Conservation (phyloP, 148 eudicot genomes). For the Rhododendron molle region DNA sequence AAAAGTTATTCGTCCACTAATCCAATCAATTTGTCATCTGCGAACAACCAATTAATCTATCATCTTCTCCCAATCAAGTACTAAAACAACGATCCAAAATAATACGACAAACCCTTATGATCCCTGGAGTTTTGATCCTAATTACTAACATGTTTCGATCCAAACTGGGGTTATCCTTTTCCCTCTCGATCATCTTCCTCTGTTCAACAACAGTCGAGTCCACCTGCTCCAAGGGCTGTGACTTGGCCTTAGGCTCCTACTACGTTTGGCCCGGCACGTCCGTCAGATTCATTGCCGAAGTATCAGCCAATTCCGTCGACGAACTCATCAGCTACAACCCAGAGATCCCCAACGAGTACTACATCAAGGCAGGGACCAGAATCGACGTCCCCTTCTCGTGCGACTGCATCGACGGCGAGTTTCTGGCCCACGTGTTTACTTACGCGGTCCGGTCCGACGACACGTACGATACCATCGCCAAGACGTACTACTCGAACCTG, state of each 20-base stretch:
- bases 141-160: not conserved
- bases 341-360: slow-evolving; percentile 21
- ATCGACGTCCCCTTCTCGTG: slow-evolving; percentile 54
- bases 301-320: not conserved
- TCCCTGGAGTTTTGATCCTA: not conserved
- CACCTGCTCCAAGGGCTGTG: slow-evolving; percentile 47
- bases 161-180: not conserved
- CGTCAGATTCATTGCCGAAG: slow-evolving; percentile 21
- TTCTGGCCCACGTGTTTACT: slow-evolving; percentile 43
- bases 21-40: too few relatives aligned
- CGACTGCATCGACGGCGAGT: slow-evolving; percentile 38
- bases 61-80: too few relatives aligned
- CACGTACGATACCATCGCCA: slow-evolving; percentile 40
- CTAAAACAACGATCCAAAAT: too few relatives aligned
- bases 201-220: slow-evolving; percentile 19
- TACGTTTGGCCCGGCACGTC: slow-evolving; percentile 21
- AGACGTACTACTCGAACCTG: slow-evolving; percentile 39
- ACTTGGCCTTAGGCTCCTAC: slow-evolving; percentile 61
- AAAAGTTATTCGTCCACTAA: too few relatives aligned
- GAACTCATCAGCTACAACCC: slow-evolving; percentile 36
- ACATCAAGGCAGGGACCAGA: slow-evolving; percentile 16
- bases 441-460: slow-evolving; percentile 29
- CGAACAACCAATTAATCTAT: too few relatives aligned
- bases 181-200: not conserved
- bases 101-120: too few relatives aligned